phyloP scores from a whole-genome alignment of 345 rosid species.

The Reutealis trisperma region DNA sequence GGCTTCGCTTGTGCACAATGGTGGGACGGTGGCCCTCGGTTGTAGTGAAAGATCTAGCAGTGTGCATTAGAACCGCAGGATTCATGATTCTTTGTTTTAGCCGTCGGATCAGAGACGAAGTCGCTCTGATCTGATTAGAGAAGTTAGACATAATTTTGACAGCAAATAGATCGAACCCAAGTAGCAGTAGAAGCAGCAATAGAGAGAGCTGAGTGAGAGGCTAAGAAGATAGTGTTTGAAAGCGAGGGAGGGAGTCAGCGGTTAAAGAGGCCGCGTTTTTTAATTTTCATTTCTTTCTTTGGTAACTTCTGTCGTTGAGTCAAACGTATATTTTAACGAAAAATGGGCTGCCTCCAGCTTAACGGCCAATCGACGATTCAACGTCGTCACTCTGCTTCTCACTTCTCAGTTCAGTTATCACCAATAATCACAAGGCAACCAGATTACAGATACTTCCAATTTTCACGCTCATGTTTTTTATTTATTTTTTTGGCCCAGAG shows the following conservation, averaged over 20 bases:
- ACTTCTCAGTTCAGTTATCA: too few species aligned
- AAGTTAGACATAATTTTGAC: conserved; percentile 25
- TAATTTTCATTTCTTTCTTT: background rate
- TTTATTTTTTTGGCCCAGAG: too few species aligned
- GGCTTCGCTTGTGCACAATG: conserved; percentile 93
- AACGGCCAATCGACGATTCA: too few species aligned
- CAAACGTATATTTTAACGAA: background rate
- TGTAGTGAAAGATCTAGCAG: conserved; percentile 66
- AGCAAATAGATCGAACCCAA: background rate
- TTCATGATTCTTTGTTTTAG: conserved; percentile 36
- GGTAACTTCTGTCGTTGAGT: background rate
- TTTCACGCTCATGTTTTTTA: too few species aligned
- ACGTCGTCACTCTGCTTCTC: too few species aligned
- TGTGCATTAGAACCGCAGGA: conserved; percentile 20
- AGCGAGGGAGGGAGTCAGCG: too few species aligned
- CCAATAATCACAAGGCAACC: too few species aligned
- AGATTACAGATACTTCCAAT: too few species aligned
- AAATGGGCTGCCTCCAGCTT: background rate
- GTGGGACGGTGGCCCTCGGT: conserved; percentile 86
- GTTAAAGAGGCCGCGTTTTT: background rate
- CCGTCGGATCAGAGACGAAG: conserved; percentile 46
- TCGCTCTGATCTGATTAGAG: conserved; percentile 47
- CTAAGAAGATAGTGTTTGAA: background rate
- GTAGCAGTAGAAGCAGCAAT: background rate
- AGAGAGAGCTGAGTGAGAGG: background rate